These are phyloP conservation scores for Mrakia blollopis DNA, from an alignment of 768 basidiomycete species.

Conservation along the genomic window DNA sequence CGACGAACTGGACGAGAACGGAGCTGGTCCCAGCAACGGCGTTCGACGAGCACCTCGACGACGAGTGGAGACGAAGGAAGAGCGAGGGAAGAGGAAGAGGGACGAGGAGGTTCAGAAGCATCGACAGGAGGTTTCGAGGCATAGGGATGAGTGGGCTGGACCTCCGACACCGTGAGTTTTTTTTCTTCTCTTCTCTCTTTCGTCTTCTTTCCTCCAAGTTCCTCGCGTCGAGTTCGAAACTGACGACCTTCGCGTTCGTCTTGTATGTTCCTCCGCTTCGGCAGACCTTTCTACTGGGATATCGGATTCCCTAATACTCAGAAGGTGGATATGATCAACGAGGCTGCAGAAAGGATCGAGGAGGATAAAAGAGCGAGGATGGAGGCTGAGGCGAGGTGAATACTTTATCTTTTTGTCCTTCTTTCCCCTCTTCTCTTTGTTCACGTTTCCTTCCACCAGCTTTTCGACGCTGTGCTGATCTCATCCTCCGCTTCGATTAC, in stretches of 20 bases:
- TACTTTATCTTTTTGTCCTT: slow-evolving; percentile 15
- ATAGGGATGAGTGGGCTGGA: slow-evolving; percentile 55
- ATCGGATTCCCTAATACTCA: slow-evolving; percentile 88
- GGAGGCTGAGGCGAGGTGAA: slow-evolving; percentile 58
- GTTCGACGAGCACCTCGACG: not conserved
- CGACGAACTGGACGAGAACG: not conserved
- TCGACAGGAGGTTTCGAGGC: slow-evolving; percentile 40
- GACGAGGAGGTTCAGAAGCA: slow-evolving; percentile 34
- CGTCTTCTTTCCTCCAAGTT: not conserved
- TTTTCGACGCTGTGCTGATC: not conserved
- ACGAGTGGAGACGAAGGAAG: not conserved
- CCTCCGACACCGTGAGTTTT: slow-evolving; percentile 77
- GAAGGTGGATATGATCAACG: slow-evolving; percentile 69
- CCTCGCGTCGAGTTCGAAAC: not conserved
- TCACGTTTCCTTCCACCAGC: no score
- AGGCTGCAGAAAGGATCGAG: slow-evolving; percentile 66
- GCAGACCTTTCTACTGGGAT: slow-evolving; percentile 45
- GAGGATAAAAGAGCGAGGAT: slow-evolving; percentile 58
- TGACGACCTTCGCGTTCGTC: no score
- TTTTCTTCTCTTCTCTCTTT: slow-evolving; percentile 46
- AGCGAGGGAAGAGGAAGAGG: slow-evolving; percentile 33
- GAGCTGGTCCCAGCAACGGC: not conserved
- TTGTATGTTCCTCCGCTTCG: not conserved
- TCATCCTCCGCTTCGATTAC: not conserved
- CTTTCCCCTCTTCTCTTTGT: not conserved